Conservation (phyloP, 2,329 filamentous ascomycete species). For the Hypocreales sp. region DNA sequence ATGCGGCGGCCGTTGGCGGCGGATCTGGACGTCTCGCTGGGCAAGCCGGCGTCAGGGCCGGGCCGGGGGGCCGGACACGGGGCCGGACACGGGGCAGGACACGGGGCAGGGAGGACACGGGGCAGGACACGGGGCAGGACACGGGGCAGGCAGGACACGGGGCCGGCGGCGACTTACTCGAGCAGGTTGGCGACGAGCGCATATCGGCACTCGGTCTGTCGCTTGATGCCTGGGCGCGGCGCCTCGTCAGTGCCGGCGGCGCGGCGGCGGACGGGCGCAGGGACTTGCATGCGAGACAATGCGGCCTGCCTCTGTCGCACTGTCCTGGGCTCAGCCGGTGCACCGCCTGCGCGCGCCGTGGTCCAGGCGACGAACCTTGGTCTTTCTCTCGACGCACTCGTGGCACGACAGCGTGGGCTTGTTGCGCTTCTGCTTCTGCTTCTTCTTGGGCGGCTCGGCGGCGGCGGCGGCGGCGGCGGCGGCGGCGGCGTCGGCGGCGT, state of each 20-base stretch:
- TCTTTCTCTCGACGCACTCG: constrained; percentile 71
- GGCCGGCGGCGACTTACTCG: constrained; percentile 36
- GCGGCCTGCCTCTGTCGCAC: constrained; percentile 61
- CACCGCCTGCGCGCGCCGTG: background rate
- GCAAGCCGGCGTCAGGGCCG: constrained; percentile 4
- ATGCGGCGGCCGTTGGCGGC: constrained; percentile 37
- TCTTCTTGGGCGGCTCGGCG: constrained; percentile 42
- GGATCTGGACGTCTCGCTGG: constrained; percentile 41
- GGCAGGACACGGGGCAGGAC: background rate
- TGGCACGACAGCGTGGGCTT: constrained; percentile 69
- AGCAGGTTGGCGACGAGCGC: constrained; percentile 62
- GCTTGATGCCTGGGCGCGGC: constrained; percentile 46
- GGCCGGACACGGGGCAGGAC: background rate
- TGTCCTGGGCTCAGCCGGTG: no score
- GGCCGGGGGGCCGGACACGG: constrained; percentile 11
- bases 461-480: constrained; percentile 8
- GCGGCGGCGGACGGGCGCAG: background rate
- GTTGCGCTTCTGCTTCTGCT: constrained; percentile 74
- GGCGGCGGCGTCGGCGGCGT: background rate
- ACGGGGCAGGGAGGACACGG: background rate
- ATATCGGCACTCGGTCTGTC: constrained; percentile 62
- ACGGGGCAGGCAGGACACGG: background rate
- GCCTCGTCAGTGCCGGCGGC: constrained; percentile 9
- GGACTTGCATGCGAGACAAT: constrained; percentile 47
- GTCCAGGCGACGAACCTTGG: constrained; percentile 42